phyloP scores from a whole-genome alignment of 768 basidiomycete genomes.

The Termitomyces sp. region DNA sequence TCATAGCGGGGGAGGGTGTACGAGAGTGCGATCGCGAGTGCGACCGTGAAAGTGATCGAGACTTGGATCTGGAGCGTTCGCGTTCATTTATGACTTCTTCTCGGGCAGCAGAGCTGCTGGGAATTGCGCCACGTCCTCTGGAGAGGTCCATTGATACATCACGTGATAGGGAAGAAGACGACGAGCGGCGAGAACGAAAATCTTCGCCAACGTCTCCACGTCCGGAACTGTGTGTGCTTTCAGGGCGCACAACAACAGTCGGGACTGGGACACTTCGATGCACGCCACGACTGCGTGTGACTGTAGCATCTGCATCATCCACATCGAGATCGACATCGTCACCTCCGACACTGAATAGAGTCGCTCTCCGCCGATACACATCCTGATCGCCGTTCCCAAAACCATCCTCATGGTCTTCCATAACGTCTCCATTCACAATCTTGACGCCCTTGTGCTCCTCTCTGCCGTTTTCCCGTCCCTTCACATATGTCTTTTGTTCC shows the following conservation, averaged over 20 bases:
- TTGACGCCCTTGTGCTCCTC: conserved; percentile 1
- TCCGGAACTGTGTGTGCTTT: conserved; percentile 55
- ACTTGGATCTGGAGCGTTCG: conserved; percentile 18
- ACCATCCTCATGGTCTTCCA: conserved; percentile 19
- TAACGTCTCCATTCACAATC: conserved; percentile 11
- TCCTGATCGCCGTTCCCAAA: conserved; percentile 16
- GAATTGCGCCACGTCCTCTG: conserved; percentile 13
- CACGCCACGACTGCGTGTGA: conserved; percentile 7
- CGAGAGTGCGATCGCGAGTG: conserved; percentile 37
- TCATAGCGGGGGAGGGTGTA: conserved; percentile 38
- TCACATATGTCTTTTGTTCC: conserved; percentile 10
- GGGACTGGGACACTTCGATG: conserved; percentile 14
- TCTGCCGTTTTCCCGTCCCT: conserved; percentile 15
- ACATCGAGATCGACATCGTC: conserved; percentile 10
- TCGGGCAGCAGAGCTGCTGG: not conserved
- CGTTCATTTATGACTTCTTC: conserved; percentile 5
- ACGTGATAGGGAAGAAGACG: conserved; percentile 6
- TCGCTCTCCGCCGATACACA: conserved; percentile 10
- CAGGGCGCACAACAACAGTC: conserved; percentile 16
- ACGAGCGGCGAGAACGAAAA: conserved; percentile 23
- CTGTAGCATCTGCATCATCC: conserved; percentile 9
- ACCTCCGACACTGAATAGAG: conserved; percentile 15
- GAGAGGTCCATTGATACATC: not conserved
- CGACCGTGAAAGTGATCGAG: conserved; percentile 24
- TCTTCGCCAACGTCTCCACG: conserved; percentile 54